These are phyloP conservation scores for Amanita molliuscula DNA, from an alignment of 768 basidiomycete species.

Conservation along the genomic window DNA sequence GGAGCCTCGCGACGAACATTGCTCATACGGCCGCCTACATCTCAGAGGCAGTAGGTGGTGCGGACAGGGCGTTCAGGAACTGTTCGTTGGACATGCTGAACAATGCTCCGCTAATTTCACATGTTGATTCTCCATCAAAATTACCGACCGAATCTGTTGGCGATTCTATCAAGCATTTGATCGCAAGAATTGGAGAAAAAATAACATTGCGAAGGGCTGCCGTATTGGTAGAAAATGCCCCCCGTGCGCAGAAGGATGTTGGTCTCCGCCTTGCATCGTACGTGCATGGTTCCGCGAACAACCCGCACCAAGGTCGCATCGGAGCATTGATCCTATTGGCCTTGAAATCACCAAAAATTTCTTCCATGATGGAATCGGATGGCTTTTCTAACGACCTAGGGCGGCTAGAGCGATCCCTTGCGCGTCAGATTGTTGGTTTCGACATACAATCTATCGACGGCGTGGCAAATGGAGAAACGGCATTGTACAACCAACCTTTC, in stretches of 20 bases:
- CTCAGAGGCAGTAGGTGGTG: constrained; percentile 28
- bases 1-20: constrained; percentile 64
- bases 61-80: constrained; percentile 29
- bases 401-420: constrained; percentile 63
- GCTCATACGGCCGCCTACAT: constrained; percentile 78
- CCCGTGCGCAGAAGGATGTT: constrained; percentile 27
- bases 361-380: constrained; percentile 30
- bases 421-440: constrained; percentile 79
- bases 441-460: constrained; percentile 45
- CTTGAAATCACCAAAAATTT: constrained; percentile 37
- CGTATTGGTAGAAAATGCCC: constrained; percentile 26
- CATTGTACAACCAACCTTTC: constrained; percentile 65
- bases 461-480: constrained; percentile 30
- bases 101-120: constrained; percentile 60
- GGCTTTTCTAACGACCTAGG: constrained; percentile 47
- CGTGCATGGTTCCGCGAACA: constrained; percentile 46
- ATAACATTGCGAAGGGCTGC: constrained; percentile 57
- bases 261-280: constrained; percentile 44
- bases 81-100: constrained; percentile 39
- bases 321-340: constrained; percentile 47
- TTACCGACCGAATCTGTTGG: constrained; percentile 39
- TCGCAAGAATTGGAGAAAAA: constrained; percentile 76
- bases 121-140: constrained; percentile 19
- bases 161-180: constrained; percentile 54
- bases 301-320: constrained; percentile 44